Evolutionary conservation across 208 protist species (phyloP), one percentile per base, ranked within the genome.

Genomic region (Trypanosoma brucei): DNA sequence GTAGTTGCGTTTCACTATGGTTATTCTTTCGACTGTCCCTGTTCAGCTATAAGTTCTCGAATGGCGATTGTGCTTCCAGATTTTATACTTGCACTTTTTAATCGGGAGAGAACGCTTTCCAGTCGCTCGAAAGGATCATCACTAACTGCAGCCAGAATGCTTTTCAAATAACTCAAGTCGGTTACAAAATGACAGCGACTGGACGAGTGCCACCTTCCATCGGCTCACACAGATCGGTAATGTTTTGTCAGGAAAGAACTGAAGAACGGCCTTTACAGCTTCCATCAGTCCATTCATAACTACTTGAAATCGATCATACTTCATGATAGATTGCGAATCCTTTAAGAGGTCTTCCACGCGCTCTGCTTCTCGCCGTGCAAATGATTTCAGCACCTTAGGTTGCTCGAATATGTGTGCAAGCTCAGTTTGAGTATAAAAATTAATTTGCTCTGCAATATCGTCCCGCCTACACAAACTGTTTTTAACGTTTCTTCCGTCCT

Each of bases 131-230:
- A 81, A 33, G 75, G 72, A 38, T 87, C 78, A 37, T 91, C 87
- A 39, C 82, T 91, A 31, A 93, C 87, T 3, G 84, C 87, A 9
- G 77, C 74, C 13, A 93, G 65, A 30, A 93, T 75, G 59, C 86
- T 89, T 44, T 68, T 72, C 35, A 93, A 36, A 66, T 93, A 91
- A 31, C 81, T 77, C 11, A 93, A 54, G 51, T 93, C 87, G 2
- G 73, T 75, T 3, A 63, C 62, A 60, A 48, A 60, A 42, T 4
- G 59, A 36, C 3, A 89, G 51, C 30, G 72, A 34, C 13, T 58
- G 49, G 31, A 73, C 45, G 13, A 88, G 59, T 9, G 71, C 38
- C 30, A 62, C 52, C 3, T 68, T 69, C 82, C 82, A 88, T 6
- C 58, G 56, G 3, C 39, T 44, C 14, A 75, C 65, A 55, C 83